Percentiles rank a stretch among this genome's conserved stretches.
Evolutionary conservation across 257 asterid genomes (phyloP).

Genomic region (Solanum chmielewskii): DNA sequence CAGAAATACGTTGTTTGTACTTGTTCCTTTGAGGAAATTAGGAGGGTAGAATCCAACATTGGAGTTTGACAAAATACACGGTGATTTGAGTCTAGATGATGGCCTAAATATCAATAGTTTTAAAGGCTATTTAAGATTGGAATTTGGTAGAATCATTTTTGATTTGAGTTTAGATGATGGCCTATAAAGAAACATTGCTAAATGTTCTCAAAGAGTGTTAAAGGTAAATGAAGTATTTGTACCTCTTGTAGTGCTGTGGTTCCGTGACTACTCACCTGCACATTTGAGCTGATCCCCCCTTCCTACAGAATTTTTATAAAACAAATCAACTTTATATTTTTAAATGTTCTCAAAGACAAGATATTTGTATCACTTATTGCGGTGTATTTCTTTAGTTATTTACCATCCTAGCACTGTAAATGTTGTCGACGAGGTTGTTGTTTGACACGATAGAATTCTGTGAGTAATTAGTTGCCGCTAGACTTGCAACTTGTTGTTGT

Average conservation of each 20-base stretch:
- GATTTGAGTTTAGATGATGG: neutral
- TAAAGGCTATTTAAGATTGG: neutral
- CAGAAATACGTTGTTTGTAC: too few relatives aligned
- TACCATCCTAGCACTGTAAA: neutral
- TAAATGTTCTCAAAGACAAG: neutral
- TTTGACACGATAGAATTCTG: neutral
- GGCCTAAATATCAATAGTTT: neutral
- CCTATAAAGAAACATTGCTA: too few relatives aligned
- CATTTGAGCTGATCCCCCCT: neutral
- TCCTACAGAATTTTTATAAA: neutral
- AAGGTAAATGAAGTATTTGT: neutral
- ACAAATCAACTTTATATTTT: neutral
- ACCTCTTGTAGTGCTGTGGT: neutral
- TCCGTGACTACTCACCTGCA: neutral
- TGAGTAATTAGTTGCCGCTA: neutral
- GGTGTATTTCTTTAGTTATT: neutral
- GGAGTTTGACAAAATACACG: neutral
- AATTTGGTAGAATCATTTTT: too few relatives aligned
- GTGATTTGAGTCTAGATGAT: neutral
- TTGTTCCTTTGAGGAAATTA: too few relatives aligned
- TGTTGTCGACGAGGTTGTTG: neutral
- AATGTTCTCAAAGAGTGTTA: neutral
- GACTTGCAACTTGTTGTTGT: neutral
- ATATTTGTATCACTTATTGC: neutral
- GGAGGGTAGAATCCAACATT: neutral